phyloP scores from a whole-genome alignment of 345 rosid genomes.

The Salix brachista region DNA sequence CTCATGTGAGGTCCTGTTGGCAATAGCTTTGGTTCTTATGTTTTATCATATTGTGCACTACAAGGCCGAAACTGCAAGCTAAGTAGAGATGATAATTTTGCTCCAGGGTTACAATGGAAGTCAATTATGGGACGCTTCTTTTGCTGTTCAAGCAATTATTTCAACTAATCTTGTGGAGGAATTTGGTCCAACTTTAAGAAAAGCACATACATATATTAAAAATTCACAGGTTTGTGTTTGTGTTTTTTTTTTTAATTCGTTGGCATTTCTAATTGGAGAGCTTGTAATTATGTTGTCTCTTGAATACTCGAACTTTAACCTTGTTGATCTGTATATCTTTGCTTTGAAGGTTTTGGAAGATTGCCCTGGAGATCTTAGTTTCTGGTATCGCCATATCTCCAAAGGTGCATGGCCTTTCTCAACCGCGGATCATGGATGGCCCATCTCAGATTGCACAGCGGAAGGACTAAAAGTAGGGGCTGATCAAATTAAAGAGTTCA shows the following conservation, averaged over 20 bases:
- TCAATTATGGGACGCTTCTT: constrained; percentile 92
- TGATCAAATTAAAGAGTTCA: background rate
- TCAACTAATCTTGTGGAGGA: constrained; percentile 68
- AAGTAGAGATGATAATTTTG: constrained; percentile 8
- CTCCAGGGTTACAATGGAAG: constrained; percentile 96
- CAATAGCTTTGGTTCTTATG: constrained; percentile 1
- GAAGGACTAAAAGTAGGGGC: constrained; percentile 83
- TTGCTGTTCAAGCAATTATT: constrained; percentile 78
- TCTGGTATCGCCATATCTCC: constrained; percentile 94
- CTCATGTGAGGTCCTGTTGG: background rate
- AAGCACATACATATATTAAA: constrained; percentile 61
- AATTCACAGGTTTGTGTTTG: constrained; percentile 57
- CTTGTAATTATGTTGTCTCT: background rate
- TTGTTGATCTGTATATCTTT: constrained; percentile 12
- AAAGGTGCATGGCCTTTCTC: constrained; percentile 99
- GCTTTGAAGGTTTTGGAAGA: constrained; percentile 63
- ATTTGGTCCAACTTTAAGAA: constrained; percentile 59
- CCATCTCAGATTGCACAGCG: constrained; percentile 90
- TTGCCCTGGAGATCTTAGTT: constrained; percentile 75
- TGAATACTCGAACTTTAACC: background rate
- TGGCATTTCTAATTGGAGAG: background rate
- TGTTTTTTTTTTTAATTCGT: constrained; percentile 3
- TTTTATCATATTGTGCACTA: background rate
- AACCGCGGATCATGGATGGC: constrained; percentile 97
- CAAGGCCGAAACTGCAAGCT: constrained; percentile 8